These are phyloP conservation scores for Xylaria grammica DNA, from an alignment of 495 filamentous ascomycete species.

Conservation along the genomic window DNA sequence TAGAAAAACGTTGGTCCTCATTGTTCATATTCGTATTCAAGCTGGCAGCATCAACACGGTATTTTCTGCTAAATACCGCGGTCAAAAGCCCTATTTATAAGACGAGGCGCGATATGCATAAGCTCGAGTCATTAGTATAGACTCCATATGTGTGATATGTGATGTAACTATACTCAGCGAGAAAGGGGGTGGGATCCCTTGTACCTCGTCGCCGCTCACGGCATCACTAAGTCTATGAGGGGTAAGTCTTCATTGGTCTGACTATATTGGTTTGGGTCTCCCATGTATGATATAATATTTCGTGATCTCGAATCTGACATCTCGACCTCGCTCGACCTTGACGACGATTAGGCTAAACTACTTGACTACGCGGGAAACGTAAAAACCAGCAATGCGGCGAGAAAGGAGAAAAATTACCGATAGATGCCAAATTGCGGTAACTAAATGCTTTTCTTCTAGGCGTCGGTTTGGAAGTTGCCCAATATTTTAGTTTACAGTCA, in stretches of 20 bases:
- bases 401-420: background rate
- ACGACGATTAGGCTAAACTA: constrained; percentile 3
- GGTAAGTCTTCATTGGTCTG: constrained; percentile 1
- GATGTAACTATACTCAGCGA: background rate
- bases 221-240: background rate
- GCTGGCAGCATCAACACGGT: background rate
- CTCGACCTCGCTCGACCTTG: background rate
- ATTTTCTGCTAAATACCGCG: background rate
- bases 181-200: constrained; percentile 1
- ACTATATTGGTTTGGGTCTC: background rate
- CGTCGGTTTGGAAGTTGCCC: too few species aligned
- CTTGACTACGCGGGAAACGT: background rate
- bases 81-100: background rate
- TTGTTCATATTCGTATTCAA: background rate
- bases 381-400: background rate
- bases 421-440: background rate
- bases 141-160: background rate
- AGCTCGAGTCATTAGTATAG: background rate
- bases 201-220: background rate
- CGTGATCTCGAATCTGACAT: background rate
- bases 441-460: too few species aligned
- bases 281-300: background rate
- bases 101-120: background rate
- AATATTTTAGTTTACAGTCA: too few species aligned
- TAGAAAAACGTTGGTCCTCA: background rate